Conservation (phyloP, 2,329 filamentous ascomycete genomes). For the Paecilomyces dactylethromorphus region DNA sequence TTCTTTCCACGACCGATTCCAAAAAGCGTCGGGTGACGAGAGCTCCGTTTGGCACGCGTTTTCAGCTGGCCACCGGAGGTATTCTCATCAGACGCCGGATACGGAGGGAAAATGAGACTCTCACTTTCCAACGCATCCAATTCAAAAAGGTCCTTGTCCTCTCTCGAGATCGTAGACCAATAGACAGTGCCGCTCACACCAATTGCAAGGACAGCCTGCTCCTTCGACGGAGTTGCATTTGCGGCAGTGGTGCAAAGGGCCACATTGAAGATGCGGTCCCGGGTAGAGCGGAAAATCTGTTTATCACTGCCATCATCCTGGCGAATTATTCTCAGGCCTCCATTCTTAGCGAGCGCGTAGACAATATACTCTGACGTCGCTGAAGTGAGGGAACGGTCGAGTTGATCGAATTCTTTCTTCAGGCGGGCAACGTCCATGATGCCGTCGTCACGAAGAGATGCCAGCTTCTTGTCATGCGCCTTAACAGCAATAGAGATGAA, state of each 20-base stretch:
- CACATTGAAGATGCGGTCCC: conserved; percentile 93
- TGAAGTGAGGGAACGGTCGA: conserved; percentile 86
- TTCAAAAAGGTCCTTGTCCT: conserved; percentile 71
- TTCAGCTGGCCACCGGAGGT: conserved; percentile 88
- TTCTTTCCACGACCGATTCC: conserved; percentile 93
- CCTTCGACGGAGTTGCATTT: conserved; percentile 48
- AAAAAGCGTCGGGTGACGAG: conserved; percentile 85
- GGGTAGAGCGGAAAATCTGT: conserved; percentile 83
- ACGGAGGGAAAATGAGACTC: conserved; percentile 83
- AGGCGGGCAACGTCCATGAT: conserved; percentile 89
- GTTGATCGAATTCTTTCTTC: conserved; percentile 97
- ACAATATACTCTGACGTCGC: conserved; percentile 88
- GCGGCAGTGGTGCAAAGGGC: conserved; percentile 65
- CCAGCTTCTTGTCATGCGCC: conserved; percentile 38
- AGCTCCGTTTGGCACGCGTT: conserved; percentile 87
- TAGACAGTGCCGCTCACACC: conserved; percentile 96
- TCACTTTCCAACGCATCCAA: conserved; percentile 74
- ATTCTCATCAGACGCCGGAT: conserved; percentile 79
- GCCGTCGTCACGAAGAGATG: conserved; percentile 65
- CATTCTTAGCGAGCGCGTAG: conserved; percentile 89
- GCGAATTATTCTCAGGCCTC: conserved; percentile 84
- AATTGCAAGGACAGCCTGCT: conserved; percentile 83
- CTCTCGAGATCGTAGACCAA: conserved; percentile 76
- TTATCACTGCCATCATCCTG: conserved; percentile 90
- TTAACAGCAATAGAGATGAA: conserved; percentile 82